Evolutionary conservation across 2,329 filamentous ascomycete species (phyloP), one percentile per base, ranked within the genome.

Genomic region (Diaporthe helianthi): DNA sequence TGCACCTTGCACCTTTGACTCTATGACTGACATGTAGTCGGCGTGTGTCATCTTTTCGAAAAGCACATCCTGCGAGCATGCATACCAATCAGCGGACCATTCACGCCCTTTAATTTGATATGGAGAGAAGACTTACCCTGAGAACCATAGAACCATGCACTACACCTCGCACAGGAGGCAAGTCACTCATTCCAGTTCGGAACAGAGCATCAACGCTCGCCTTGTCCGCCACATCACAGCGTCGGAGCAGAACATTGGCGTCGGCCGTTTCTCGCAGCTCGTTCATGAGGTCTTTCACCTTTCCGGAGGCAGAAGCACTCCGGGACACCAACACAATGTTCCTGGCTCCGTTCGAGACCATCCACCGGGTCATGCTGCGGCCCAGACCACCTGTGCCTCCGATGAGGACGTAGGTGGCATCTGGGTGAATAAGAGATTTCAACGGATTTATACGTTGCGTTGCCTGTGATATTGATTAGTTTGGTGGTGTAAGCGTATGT

Each of bases 41-140:
- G 80, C 76, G 71, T 80, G 81, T 0, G 79, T 80, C 85, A 88
- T 87, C 65, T 85, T 85, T 74, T 86, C 84, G 58, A 83, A 86
- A 0, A 86, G 76, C 4, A 84, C 80, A 67, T 86, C 85, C 75
- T 76, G 55, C 4, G 7, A 33, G 7, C 1, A 0, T 12, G 6
- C 6, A 6, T 17, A 29, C 47, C 10, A 61, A 41, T n/a, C 22
- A n/a, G n/a, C n/a, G n/a, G n/a, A n/a, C n/a, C n/a, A n/a, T n/a
- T n/a, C n/a, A n/a, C n/a, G n/a, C n/a, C n/a, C n/a, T n/a, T n/a
- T n/a, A n/a, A n/a, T n/a, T n/a, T n/a, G n/a, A n/a, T n/a, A n/a
- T n/a, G n/a, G n/a, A 1, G 15, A 17, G 12, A n/a, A 0, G 17
- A n/a, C 26, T 33, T 33, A 63, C 58, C 44, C 49, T 63, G n/a